A percentile compares a stretch with the other conserved stretches of the same genome.
phyloP scores from a whole-genome alignment of 2,329 filamentous ascomycete genomes.

The Neofusicoccum umdonicola region DNA sequence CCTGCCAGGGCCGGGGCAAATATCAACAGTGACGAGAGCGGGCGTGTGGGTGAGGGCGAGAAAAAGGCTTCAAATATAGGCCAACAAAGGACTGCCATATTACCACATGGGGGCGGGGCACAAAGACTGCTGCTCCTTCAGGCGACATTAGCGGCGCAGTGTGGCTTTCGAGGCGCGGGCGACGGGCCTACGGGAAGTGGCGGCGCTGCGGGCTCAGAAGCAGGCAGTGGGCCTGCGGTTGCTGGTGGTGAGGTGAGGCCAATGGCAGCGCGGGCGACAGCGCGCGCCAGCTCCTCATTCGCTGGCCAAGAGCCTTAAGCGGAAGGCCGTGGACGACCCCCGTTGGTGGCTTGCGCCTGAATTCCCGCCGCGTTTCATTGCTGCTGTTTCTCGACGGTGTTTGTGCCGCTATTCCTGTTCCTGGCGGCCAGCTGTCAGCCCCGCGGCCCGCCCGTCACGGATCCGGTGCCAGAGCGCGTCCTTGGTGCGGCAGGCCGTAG shows the following conservation, averaged over 20 bases:
- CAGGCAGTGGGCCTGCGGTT: neutral
- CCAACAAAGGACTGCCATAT: neutral
- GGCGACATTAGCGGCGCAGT: slow-evolving; percentile 7
- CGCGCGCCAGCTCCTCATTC: neutral
- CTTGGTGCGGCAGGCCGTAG: neutral
- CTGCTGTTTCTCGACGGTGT: neutral
- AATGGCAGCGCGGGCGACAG: neutral
- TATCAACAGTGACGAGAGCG: neutral
- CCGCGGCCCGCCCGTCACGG: neutral
- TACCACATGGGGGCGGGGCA: neutral
- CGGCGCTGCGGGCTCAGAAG: neutral
- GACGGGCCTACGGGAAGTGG: neutral
- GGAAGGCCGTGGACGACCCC: neutral
- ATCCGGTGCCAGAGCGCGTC: too few species aligned
- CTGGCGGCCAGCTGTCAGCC: neutral
- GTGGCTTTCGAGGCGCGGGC: neutral
- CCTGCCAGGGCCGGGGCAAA: slow-evolving; percentile 7
- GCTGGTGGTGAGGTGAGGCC: neutral
- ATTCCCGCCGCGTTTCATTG: neutral
- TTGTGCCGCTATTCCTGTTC: slow-evolving; percentile 1
- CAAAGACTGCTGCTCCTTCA: neutral
- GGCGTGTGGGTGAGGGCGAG: neutral
- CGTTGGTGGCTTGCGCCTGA: neutral
- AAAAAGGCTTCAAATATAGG: neutral
- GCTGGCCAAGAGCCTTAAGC: neutral